Evolutionary conservation across 805 yeast genomes (phyloP).

Genomic region (Priceomyces castillae): DNA sequence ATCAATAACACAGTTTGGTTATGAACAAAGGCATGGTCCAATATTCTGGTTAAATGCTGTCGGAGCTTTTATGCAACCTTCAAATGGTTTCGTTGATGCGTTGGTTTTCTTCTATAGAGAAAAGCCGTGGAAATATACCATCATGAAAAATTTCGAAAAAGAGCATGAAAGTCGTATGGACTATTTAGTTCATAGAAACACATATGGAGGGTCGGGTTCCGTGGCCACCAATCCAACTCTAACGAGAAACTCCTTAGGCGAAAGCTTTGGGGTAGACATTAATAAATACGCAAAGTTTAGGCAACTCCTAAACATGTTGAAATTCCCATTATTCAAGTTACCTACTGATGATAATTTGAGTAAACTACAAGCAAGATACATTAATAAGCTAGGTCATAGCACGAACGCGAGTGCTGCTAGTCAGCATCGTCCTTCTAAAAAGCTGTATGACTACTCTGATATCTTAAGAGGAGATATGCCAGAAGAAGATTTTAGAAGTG

Average conservation of each 20-base stretch:
- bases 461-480: constrained; percentile 28
- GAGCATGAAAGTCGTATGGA: constrained; percentile 32
- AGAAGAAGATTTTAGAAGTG: constrained; percentile 27
- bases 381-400: constrained; percentile 11
- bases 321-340: constrained; percentile 45
- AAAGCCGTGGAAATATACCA: constrained; percentile 66
- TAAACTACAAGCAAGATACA: constrained; percentile 17
- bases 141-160: constrained; percentile 35
- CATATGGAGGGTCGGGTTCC: constrained; percentile 11
- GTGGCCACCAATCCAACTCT: constrained; percentile 22
- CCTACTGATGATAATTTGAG: constrained; percentile 38
- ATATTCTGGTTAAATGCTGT: constrained; percentile 62
- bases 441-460: constrained; percentile 35
- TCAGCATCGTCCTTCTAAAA: constrained; percentile 1
- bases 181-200: constrained; percentile 8
- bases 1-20: constrained; percentile 55
- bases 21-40: constrained; percentile 48
- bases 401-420: constrained; percentile 3
- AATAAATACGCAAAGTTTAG: constrained; percentile 40
- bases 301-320: constrained; percentile 27
- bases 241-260: constrained; percentile 25
- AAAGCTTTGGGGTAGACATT: constrained; percentile 27
- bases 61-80: constrained; percentile 77
- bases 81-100: constrained; percentile 76
- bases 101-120: constrained; percentile 75